A percentile compares a stretch with the other conserved stretches of the same genome.
Evolutionary conservation across 2,329 filamentous ascomycete species (phyloP).

Genomic region (Colletotrichum aenigma): DNA sequence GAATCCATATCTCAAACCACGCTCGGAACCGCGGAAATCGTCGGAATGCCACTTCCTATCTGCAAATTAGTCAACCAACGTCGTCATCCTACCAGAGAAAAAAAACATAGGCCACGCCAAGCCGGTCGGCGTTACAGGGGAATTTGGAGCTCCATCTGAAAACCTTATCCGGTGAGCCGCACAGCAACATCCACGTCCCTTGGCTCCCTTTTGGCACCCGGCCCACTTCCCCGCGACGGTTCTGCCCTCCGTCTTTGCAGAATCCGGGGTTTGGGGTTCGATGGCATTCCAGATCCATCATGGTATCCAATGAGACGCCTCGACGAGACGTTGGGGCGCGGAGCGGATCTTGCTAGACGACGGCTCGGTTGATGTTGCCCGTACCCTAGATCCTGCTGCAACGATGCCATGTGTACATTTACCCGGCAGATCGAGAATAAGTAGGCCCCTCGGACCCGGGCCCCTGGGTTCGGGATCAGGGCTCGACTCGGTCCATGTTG

Average conservation of each 20-base stretch:
- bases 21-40: background rate
- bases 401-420: background rate
- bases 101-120: background rate
- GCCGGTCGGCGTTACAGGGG: background rate
- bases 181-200: background rate
- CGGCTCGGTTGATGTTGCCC: background rate
- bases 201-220: background rate
- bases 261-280: background rate
- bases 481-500: background rate
- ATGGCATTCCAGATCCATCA: background rate
- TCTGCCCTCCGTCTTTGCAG: background rate
- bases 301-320: background rate
- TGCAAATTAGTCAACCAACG: background rate
- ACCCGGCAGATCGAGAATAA: background rate
- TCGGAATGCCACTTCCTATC: background rate
- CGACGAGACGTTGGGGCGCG: background rate
- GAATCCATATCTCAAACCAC: background rate
- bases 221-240: background rate
- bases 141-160: background rate
- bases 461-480: background rate
- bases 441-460: background rate
- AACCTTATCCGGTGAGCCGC: conserved; percentile 3
- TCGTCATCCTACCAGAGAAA: background rate
- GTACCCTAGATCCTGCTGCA: background rate
- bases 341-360: background rate